Evolutionary conservation across 2,329 filamentous ascomycete species (phyloP), one percentile per base, ranked within the genome.

Genomic region (Stachybotrys chartarum): DNA sequence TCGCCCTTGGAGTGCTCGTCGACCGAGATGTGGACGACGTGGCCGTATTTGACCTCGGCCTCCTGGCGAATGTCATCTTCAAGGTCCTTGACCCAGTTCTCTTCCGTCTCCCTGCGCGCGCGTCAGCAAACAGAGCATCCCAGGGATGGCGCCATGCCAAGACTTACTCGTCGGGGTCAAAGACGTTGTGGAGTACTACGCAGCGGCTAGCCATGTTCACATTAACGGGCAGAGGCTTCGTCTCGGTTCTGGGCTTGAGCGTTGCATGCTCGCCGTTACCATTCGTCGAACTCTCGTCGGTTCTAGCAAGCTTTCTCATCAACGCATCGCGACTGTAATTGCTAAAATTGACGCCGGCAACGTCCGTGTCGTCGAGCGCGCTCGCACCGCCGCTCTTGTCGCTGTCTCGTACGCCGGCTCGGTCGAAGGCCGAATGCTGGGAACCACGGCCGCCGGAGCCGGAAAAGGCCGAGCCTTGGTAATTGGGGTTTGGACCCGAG

Each of bases 271-370:
- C 85, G 63, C 87, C 83, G 66, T 82, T 83, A 64, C 80, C 77
- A 65, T 83, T 82, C 63, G 80, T 76, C 59, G 80, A 75, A 62
- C 85, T 80, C 70, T 97, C 91, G 75, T 97, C 92, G 76, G 89
- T 93, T 81, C 94, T 87, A 70, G 94, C 92, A 75, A 99, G 89
- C 78, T 97, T 97, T 74, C 91, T 86, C 94, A 99, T 99, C 75
- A 99, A 86, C 69, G 92, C 90, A 78, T 97, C 91, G 76, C 94
- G 90, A 80, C 91, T 96, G 79, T 96, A 97, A 75, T 97, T 97
- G 82, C 91, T 96, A 87, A 97, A 97, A 77, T 97, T 97, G 74
- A 99, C 93, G 68, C 94, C 94, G 53, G 90, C 91, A 70, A 99
- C 94, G 72, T 99, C 94, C 59, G 92, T 96, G 70, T 99, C 94